These are phyloP conservation scores for Neurospora terricola DNA, from an alignment of 495 filamentous ascomycete species.

Conservation along the genomic window DNA sequence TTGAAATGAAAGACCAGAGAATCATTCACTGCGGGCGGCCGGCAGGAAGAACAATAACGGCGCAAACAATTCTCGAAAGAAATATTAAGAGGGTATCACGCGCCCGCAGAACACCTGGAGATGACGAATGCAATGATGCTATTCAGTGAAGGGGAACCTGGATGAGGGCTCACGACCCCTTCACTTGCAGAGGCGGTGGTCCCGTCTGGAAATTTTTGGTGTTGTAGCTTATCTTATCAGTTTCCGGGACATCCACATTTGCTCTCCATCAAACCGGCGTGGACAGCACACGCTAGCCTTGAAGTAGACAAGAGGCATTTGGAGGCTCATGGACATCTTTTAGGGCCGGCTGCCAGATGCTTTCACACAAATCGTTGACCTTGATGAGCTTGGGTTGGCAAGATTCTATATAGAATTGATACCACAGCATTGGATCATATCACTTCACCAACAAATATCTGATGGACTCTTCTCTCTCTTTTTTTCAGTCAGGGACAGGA, in stretches of 20 bases:
- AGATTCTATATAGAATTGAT: neutral
- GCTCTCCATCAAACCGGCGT: neutral
- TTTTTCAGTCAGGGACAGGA: neutral
- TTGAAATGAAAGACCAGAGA: neutral
- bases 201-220: neutral
- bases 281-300: neutral
- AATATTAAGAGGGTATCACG: neutral
- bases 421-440: neutral
- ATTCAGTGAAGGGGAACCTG: neutral
- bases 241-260: neutral
- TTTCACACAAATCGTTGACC: neutral
- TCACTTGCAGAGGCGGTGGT: neutral
- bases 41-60: neutral
- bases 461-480: neutral
- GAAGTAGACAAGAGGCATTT: neutral
- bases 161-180: neutral
- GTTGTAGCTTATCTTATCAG: neutral
- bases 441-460: neutral
- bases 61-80: neutral
- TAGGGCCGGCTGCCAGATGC: neutral
- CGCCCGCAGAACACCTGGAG: neutral
- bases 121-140: neutral
- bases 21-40: neutral
- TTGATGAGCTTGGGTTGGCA: neutral
- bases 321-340: neutral